Conservation (phyloP, 2,329 filamentous ascomycete species). For the Aspergillus neoniger region DNA sequence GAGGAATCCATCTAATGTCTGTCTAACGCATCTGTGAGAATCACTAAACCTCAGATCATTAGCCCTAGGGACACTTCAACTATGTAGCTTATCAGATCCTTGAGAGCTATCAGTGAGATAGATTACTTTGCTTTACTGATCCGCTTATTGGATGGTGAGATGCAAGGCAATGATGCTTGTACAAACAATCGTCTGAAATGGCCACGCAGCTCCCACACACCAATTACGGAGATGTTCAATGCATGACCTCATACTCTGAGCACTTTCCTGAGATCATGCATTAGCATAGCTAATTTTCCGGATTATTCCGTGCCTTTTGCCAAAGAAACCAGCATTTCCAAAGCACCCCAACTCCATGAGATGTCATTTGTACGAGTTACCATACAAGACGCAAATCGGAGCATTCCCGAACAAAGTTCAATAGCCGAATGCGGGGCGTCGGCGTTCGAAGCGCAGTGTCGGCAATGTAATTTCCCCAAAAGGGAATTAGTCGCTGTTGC, state of each 20-base stretch:
- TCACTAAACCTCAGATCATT: background rate
- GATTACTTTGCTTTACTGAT: background rate
- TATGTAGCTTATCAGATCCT: background rate
- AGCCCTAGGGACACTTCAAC: background rate
- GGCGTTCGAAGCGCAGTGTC: background rate
- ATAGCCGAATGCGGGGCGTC: background rate
- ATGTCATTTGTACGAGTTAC: background rate
- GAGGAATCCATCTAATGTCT: background rate
- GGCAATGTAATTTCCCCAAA: background rate
- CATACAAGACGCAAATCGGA: background rate
- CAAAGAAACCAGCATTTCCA: background rate
- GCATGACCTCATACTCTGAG: background rate
- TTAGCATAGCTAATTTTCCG: background rate
- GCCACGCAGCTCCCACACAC: background rate
- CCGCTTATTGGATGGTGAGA: background rate
- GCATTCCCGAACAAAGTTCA: background rate
- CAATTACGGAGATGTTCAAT: background rate
- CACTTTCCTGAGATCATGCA: background rate
- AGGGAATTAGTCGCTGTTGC: background rate
- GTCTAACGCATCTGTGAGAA: background rate
- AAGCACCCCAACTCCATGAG: background rate
- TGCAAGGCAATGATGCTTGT: background rate
- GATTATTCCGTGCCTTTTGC: background rate
- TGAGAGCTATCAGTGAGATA: background rate
- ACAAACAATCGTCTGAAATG: background rate